These are phyloP conservation scores for Mucor plumbeus DNA, from an alignment of 371 early-diverging fungal genomes.

Conservation along the genomic window DNA sequence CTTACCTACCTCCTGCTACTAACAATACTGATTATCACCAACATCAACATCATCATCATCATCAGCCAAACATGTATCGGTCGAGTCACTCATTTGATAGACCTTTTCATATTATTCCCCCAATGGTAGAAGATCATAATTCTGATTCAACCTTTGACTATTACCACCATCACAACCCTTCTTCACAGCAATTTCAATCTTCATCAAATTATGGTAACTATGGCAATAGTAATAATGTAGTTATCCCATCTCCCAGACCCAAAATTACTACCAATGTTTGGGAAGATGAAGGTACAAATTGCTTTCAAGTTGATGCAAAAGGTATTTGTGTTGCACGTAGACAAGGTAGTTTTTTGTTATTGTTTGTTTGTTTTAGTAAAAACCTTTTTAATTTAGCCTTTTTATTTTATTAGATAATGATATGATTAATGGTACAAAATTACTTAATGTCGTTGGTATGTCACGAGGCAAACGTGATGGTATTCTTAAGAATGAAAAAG, in stretches of 20 bases:
- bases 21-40: not conserved
- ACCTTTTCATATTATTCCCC: not conserved
- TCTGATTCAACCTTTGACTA: not conserved
- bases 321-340: conserved; percentile 80
- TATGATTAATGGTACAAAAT: conserved; percentile 88
- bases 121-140: not conserved
- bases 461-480: conserved; percentile 89
- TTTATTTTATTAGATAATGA: conserved; percentile 62
- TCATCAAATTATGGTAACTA: conserved; percentile 8
- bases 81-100: not conserved
- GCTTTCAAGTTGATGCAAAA: conserved; percentile 82
- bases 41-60: conserved; percentile 15
- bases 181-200: not conserved
- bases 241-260: conserved; percentile 48
- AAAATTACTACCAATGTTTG: conserved; percentile 77
- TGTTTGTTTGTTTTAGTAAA: conserved; percentile 13
- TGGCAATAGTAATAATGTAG: conserved; percentile 1
- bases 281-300: conserved; percentile 83
- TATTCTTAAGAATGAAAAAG: conserved; percentile 85
- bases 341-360: conserved; percentile 56
- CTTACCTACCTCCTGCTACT: conserved; percentile 1
- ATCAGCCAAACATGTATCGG: conserved; percentile 3
- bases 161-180: not conserved
- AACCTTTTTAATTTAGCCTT: conserved; percentile 10
- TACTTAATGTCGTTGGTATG: conserved; percentile 86